Base-by-base conservation (phyloP, 495 filamentous ascomycete genomes). In the Cladorrhinum samala region DNA sequence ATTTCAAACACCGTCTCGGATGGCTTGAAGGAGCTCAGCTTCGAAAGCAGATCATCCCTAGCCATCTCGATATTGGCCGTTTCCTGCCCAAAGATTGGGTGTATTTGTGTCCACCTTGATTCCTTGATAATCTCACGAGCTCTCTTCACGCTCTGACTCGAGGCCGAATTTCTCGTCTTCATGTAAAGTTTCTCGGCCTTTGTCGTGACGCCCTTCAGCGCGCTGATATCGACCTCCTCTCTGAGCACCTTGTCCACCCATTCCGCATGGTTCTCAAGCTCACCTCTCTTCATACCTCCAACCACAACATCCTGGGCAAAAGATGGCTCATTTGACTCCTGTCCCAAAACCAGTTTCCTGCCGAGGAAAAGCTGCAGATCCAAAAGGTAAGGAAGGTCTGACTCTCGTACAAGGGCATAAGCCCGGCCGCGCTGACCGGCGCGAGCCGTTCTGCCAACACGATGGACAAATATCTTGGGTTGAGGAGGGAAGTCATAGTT, bases 401-500 rank as follows among this genome's bases (percentile, higher is more conserved):
- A 78, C 43, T 89, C 86, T 45, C 85, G 80, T 11, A 96, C 84
- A 25, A 99, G 77, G 74, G 84, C 94, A 73, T 93, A 99, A 72
- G 87, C 87, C 93, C 94, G 97, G 49, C 93, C 93, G 46, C 82
- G 81, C 53, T 85, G 85, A 7, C 94, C 94, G 40, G 93, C 93
- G 78, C 93, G 81, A 20, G 93, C 93, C 11, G 93, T 97, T 66
- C 93, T 82, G 56, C 93, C 93, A 23, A 99, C 94, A 61, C 93
- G 86, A 68, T 99, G 93, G 53, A 99, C 85, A 59, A 92, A 97
- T 16, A 97, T 83, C 68, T 99, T 99, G 20, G 93, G 91, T 60
- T 97, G 92, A 4, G 92, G 85, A 2, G 93, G 93, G 62, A 99
- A 97, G 57, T 97, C 90, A 74, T 94, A 99, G 74, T 99, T 97